Base-by-base conservation (phyloP, 1,284 basidiomycete genomes). In the Leucoagaricus sp. region DNA sequence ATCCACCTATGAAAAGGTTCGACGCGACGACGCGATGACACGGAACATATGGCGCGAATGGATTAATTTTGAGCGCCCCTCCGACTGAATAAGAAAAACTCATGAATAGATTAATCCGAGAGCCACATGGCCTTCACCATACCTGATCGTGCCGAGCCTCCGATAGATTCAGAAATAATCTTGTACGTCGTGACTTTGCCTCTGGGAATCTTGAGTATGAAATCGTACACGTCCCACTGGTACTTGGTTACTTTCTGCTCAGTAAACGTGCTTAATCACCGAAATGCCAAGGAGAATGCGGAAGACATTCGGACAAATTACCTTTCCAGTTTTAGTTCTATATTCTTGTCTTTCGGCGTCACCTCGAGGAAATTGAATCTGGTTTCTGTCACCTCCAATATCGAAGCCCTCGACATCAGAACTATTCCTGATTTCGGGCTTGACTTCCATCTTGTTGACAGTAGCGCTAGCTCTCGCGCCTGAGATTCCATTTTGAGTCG, bases 11-110 rank as follows among this genome's bases (percentile, higher is more conserved):
- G 55, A 77, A 85, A 8, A 78, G 63, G 59, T 78, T 80, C 1
- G 84, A 82, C 0, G 85, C 81, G 25, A 88, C 79, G 50, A 88
- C 77, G 29, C 86, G 79, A 62, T 88, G 86, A 54, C 87, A 89
- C 0, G 86, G 86, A 8, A 87, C 75, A 53, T 74, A 77, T 0
- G 86, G 86, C 4, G 79, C 78, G 64, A 87, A 89, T 0, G 86
- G 85, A 63, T 88, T 88, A 38, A 72, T 75, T 36, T 80, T 73
- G 36, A 88, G 67, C 0, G 85, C 86, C 29, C 72, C 75, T 25
- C 86, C 86, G 21, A 86, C 86, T 84, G 59, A 13, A 26, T 40
- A 36, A 42, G 38, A 42, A n/a, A 40, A 47, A 38, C 21, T 51
- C 26, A 46, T 31, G 28, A 38, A 46, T 46, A 36, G 12, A 25